phyloP scores from a whole-genome alignment of 2,329 filamentous ascomycete species.

The Fusarium agapanthi region DNA sequence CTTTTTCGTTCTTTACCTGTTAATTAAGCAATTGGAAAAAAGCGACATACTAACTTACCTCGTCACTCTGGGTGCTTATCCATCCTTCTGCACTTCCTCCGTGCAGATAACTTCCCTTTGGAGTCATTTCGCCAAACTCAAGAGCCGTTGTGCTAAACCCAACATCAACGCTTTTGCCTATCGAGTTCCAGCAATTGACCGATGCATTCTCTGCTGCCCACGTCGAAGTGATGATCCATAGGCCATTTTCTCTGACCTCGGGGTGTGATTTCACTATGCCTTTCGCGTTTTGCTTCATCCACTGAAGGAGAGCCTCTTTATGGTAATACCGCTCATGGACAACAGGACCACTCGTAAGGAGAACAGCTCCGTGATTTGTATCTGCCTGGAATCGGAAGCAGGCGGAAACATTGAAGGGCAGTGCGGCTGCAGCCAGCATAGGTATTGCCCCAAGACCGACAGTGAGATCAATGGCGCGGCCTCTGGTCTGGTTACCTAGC shows the following conservation, averaged over 20 bases:
- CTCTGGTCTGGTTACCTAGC: neutral
- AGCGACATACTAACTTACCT: neutral
- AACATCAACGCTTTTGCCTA: neutral
- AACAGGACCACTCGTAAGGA: neutral
- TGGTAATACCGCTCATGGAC: neutral
- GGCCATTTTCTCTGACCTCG: neutral
- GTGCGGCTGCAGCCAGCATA: neutral
- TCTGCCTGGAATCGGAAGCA: neutral
- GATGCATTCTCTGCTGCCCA: neutral
- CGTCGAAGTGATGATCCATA: neutral
- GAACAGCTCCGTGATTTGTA: neutral
- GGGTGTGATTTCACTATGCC: neutral
- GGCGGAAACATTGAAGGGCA: neutral
- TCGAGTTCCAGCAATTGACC: neutral
- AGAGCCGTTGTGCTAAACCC: neutral
- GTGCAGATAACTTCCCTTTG: neutral
- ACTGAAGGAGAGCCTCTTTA: neutral
- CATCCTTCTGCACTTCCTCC: neutral
- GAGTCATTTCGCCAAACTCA: neutral
- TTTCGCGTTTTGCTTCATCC: neutral
- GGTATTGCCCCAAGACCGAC: neutral
- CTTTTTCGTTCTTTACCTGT: neutral
- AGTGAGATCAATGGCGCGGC: neutral
- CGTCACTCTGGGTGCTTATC: neutral
- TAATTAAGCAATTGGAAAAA: rapidly evolving